phyloP scores from a whole-genome alignment of 257 asterid genomes.

The Petunia secreta region DNA sequence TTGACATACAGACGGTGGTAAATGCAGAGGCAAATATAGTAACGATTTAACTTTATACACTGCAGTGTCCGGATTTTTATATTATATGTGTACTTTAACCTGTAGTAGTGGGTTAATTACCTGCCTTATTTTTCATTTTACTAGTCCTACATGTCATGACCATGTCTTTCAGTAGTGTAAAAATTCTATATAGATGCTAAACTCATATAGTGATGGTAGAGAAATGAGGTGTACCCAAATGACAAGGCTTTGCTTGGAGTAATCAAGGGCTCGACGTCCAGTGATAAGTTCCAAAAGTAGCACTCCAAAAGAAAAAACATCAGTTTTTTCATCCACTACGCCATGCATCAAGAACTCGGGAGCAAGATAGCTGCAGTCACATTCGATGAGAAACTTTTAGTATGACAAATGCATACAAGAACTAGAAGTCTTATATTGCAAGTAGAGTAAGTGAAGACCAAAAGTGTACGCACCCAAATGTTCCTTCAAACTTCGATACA shows the following conservation, averaged over 20 bases:
- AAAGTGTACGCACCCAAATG: conserved; percentile 54
- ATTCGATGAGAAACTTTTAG: conserved; percentile 8
- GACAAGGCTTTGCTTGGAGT: conserved; percentile 93
- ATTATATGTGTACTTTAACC: neutral
- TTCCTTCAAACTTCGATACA: conserved; percentile 64
- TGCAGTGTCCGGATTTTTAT: neutral
- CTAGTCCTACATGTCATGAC: neutral
- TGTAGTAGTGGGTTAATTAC: neutral
- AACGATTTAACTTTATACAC: neutral
- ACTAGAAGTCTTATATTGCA: neutral
- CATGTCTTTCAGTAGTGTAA: neutral
- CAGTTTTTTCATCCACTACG: conserved; percentile 90
- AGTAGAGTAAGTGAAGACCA: neutral
- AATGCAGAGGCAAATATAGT: no score
- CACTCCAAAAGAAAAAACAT: conserved; percentile 86
- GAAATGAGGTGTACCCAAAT: conserved; percentile 71
- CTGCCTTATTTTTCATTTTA: neutral
- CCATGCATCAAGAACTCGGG: conserved; percentile 98
- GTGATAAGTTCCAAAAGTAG: conserved; percentile 83
- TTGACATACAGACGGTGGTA: neutral
- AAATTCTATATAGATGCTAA: neutral
- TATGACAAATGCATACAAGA: neutral
- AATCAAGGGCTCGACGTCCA: conserved; percentile 93
- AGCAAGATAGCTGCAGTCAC: conserved; percentile 69
- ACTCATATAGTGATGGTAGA: neutral